phyloP scores from a whole-genome alignment of 2,329 filamentous ascomycete species.

The Sarocladium brachiariae region DNA sequence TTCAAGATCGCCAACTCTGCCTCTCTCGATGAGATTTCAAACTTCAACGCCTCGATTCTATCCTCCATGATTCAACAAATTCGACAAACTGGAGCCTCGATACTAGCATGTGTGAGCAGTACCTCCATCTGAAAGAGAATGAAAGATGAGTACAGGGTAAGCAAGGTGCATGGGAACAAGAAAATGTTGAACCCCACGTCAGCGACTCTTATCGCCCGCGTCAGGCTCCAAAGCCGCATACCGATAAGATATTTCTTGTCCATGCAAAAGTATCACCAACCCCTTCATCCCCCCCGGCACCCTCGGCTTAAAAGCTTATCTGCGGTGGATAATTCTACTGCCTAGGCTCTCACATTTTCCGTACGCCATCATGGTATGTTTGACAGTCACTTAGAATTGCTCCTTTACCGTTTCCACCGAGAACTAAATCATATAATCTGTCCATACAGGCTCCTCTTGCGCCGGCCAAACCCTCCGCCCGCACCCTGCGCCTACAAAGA shows the following conservation, averaged over 20 bases:
- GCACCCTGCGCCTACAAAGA: conserved; percentile 47
- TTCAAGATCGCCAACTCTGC: conserved; percentile 39
- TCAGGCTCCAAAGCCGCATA: too few species aligned
- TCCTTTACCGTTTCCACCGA: too few species aligned
- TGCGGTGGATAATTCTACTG: too few species aligned
- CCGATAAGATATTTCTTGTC: too few species aligned
- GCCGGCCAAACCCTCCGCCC: conserved; percentile 47
- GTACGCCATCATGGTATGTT: conserved; percentile 11
- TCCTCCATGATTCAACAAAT: conserved; percentile 35
- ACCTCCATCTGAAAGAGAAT: too few species aligned
- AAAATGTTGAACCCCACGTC: neutral
- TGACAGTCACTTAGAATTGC: neutral
- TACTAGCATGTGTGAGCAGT: too few species aligned
- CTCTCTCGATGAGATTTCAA: conserved; percentile 42
- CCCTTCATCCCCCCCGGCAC: too few species aligned
- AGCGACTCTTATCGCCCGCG: neutral
- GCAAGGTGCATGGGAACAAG: neutral
- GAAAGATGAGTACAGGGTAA: conserved; percentile 10
- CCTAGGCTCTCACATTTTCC: neutral
- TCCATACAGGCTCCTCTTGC: conserved; percentile 21
- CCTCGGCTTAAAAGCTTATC: too few species aligned
- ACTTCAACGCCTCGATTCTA: conserved; percentile 32
- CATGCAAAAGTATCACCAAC: too few species aligned
- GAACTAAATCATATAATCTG: too few species aligned
- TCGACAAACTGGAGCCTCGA: too few species aligned